Conservation (phyloP, 768 basidiomycete genomes). For the Mycena amicta region DNA sequence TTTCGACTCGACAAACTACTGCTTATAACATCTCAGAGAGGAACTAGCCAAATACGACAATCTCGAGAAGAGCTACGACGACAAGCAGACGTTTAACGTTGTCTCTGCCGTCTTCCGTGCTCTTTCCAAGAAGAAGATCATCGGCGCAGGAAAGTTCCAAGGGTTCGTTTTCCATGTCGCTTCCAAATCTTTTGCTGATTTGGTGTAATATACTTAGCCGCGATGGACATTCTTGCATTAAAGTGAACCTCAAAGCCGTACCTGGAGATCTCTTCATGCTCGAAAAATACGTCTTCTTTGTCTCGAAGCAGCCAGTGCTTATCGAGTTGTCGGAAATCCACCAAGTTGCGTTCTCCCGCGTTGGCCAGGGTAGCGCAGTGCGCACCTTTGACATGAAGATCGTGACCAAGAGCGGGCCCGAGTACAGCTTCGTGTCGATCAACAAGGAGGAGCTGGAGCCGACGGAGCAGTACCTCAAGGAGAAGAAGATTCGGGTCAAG, state of each 20-base stretch:
- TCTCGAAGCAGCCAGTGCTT: slow-evolving; percentile 92
- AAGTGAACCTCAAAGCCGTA: slow-evolving; percentile 94
- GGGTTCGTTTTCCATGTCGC: slow-evolving; percentile 49
- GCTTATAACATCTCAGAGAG: slow-evolving; percentile 48
- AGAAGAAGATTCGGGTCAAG: slow-evolving; percentile 92
- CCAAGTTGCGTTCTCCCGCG: slow-evolving; percentile 89
- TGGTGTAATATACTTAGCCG: slow-evolving; percentile 59
- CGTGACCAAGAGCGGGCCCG: slow-evolving; percentile 80
- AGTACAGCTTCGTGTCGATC: slow-evolving; percentile 89
- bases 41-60: slow-evolving; percentile 78
- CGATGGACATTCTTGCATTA: slow-evolving; percentile 91
- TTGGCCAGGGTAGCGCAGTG: slow-evolving; percentile 83
- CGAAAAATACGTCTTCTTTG: slow-evolving; percentile 97
- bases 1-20: slow-evolving; percentile 3
- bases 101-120: slow-evolving; percentile 93
- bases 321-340: slow-evolving; percentile 90
- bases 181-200: no score
- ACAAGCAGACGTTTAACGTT: slow-evolving; percentile 88
- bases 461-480: slow-evolving; percentile 81
- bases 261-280: slow-evolving; percentile 98
- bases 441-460: slow-evolving; percentile 94
- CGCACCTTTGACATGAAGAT: slow-evolving; percentile 95
- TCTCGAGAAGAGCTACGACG: slow-evolving; percentile 92
- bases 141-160: slow-evolving; percentile 83
- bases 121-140: slow-evolving; percentile 88